Evolutionary conservation across 192 early-diverging fungal species (phyloP).

Genomic region (Nowakowskiella sp.): DNA sequence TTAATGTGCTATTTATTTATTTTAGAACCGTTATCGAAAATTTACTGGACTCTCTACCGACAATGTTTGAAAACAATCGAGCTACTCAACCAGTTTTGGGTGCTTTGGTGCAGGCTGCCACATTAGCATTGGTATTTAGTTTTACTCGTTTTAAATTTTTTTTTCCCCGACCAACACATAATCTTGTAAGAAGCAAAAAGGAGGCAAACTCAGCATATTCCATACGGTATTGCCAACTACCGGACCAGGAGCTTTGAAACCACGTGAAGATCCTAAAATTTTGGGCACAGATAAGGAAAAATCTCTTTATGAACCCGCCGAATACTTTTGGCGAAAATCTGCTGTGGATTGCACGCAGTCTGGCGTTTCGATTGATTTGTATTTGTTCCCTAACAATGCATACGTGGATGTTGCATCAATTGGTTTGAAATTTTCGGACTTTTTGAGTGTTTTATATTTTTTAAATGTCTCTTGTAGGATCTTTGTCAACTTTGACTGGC

Average conservation of each 20-base stretch:
- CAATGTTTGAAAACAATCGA: slow-evolving; percentile 73
- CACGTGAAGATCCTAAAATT: slow-evolving; percentile 82
- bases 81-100: slow-evolving; percentile 69
- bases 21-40: slow-evolving; percentile 63
- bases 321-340: slow-evolving; percentile 75
- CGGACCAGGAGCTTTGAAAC: slow-evolving; percentile 81
- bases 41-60: slow-evolving; percentile 73
- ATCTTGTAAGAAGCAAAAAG: slow-evolving; percentile 47
- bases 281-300: slow-evolving; percentile 90
- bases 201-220: slow-evolving; percentile 87
- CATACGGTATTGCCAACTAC: slow-evolving; percentile 77
- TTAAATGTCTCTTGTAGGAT: slow-evolving; percentile 30
- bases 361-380: slow-evolving; percentile 83
- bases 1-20: background rate
- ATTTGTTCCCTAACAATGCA: slow-evolving; percentile 78
- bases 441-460: background rate
- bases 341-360: slow-evolving; percentile 70
- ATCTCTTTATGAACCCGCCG: slow-evolving; percentile 76
- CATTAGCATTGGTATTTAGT: slow-evolving; percentile 60
- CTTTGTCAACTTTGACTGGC: slow-evolving; percentile 74
- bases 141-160: background rate
- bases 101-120: slow-evolving; percentile 67
- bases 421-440: slow-evolving; percentile 25
- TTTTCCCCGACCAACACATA: background rate
- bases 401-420: slow-evolving; percentile 88